Percentiles rank a stretch among this genome's conserved stretches.
These are phyloP conservation scores for Pythium rishiriense DNA, from an alignment of 352 stramenopile genomes.

Conservation along the genomic window DNA sequence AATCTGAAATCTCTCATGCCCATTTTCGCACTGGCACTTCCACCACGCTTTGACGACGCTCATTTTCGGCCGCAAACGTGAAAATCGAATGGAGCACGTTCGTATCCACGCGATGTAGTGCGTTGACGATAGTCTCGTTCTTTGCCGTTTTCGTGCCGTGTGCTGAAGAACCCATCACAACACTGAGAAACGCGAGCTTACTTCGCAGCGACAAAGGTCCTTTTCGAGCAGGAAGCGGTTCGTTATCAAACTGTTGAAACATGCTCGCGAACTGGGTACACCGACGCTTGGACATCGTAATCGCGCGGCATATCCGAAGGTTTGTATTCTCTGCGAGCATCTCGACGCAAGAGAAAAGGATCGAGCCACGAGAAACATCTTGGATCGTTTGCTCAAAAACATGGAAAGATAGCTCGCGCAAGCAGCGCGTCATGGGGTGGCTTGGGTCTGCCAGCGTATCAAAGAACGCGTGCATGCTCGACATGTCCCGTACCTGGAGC, in stretches of 20 bases:
- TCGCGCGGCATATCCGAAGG: slow-evolving; percentile 5
- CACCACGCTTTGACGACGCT: slow-evolving; percentile 3
- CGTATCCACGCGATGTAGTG: not conserved
- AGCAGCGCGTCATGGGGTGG: not conserved
- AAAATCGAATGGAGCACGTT: slow-evolving; percentile 14
- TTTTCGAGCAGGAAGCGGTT: slow-evolving; percentile 5
- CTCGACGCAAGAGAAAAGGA: slow-evolving; percentile 12
- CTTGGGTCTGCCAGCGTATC: slow-evolving; percentile 1
- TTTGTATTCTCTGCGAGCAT: slow-evolving; percentile 12
- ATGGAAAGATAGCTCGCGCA: slow-evolving; percentile 15
- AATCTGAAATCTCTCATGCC: not conserved
- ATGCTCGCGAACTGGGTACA: slow-evolving; percentile 3
- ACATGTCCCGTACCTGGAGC: slow-evolving; percentile 1
- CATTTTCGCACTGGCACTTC: slow-evolving; percentile 8
- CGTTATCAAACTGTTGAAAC: slow-evolving; percentile 10
- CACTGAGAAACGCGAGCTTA: slow-evolving; percentile 19
- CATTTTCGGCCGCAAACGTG: slow-evolving; percentile 13
- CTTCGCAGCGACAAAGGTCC: slow-evolving; percentile 8
- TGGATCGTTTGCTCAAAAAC: slow-evolving; percentile 17
- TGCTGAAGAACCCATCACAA: slow-evolving; percentile 9
- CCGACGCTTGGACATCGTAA: slow-evolving; percentile 13
- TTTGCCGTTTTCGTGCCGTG: no score
- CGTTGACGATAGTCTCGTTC: no score
- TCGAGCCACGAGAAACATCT: slow-evolving; percentile 7
- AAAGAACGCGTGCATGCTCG: slow-evolving; percentile 13